Evolutionary conservation across 306 rosid genomes (phyloP).

Genomic region (Hylodesmum podocarpum): DNA sequence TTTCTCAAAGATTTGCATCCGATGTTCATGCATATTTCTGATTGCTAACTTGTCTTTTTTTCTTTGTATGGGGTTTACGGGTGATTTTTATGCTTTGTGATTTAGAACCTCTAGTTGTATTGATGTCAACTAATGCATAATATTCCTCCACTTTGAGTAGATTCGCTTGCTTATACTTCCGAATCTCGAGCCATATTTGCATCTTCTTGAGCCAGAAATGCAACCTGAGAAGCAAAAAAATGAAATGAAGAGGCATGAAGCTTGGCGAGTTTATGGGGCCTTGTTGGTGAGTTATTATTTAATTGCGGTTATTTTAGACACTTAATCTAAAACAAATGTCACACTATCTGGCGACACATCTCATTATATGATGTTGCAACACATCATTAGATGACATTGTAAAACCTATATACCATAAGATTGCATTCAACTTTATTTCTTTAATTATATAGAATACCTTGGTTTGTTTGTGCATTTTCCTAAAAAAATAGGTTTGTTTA

Average conservation of each 20-base stretch:
- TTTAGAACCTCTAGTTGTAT: slow-evolving; percentile 19
- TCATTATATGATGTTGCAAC: not conserved
- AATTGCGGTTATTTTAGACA: not conserved
- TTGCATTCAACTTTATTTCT: not conserved
- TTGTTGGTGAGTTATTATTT: slow-evolving; percentile 65
- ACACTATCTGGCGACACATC: not conserved
- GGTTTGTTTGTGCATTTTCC: slow-evolving; percentile 4
- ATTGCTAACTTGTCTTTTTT: not conserved
- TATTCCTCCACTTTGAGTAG: slow-evolving; percentile 45
- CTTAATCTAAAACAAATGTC: not conserved
- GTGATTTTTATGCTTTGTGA: slow-evolving; percentile 16
- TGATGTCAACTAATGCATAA: slow-evolving; percentile 15
- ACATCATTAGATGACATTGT: not conserved
- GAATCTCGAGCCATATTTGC: slow-evolving; percentile 84
- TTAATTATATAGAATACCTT: not conserved
- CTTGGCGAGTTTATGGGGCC: slow-evolving; percentile 86
- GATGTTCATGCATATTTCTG: slow-evolving; percentile 1
- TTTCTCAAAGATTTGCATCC: slow-evolving; percentile 9
- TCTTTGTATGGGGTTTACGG: not conserved
- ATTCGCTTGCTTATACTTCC: slow-evolving; percentile 80
- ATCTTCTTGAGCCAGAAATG: slow-evolving; percentile 82
- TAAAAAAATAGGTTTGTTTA: not conserved
- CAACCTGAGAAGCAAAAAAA: slow-evolving; percentile 72
- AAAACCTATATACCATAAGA: not conserved
- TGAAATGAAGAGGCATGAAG: slow-evolving; percentile 78